A percentile compares a stretch with the other conserved stretches of the same genome.
Conservation (phyloP, 768 basidiomycete genomes). For the Leccinum ochraceum region DNA sequence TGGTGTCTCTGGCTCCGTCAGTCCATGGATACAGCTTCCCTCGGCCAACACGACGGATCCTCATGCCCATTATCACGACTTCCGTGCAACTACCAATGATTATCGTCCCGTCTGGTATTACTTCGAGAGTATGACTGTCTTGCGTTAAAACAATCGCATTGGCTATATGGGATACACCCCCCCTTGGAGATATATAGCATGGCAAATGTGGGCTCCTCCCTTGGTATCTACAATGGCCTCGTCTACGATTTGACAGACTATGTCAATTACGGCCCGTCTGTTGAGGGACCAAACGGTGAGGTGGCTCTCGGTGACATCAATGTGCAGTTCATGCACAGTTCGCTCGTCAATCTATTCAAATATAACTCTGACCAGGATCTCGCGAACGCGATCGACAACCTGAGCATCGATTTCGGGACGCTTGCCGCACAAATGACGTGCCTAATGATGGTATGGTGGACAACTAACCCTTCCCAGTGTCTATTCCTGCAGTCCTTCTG, state of each 20-base stretch:
- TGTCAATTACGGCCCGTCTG: constrained; percentile 66
- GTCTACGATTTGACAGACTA: constrained; percentile 89
- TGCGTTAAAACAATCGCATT: constrained; percentile 76
- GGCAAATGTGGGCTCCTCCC: constrained; percentile 58
- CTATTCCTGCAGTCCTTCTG: constrained; percentile 50
- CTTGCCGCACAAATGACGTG: constrained; percentile 58
- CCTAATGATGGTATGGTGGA: constrained; percentile 76
- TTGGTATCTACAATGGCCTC: constrained; percentile 82
- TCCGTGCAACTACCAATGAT: constrained; percentile 81
- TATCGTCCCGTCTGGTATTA: not conserved
- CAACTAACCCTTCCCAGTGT: constrained; percentile 86
- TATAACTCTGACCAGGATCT: constrained; percentile 72
- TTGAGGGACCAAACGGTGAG: constrained; percentile 49
- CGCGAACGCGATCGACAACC: constrained; percentile 65
- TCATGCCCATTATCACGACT: constrained; percentile 91
- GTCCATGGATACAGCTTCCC: constrained; percentile 80
- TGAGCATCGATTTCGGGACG: constrained; percentile 57
- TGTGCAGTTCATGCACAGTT: constrained; percentile 66
- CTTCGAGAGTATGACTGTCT: constrained; percentile 67
- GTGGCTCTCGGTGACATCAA: constrained; percentile 42
- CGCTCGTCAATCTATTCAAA: constrained; percentile 74
- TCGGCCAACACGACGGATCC: constrained; percentile 73
- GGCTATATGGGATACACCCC: constrained; percentile 86
- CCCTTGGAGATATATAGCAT: constrained; percentile 67
- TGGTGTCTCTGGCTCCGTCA: constrained; percentile 79